Evolutionary conservation across 176 grass and related monocot species (phyloP).

Genomic region (Luzula sylvatica): DNA sequence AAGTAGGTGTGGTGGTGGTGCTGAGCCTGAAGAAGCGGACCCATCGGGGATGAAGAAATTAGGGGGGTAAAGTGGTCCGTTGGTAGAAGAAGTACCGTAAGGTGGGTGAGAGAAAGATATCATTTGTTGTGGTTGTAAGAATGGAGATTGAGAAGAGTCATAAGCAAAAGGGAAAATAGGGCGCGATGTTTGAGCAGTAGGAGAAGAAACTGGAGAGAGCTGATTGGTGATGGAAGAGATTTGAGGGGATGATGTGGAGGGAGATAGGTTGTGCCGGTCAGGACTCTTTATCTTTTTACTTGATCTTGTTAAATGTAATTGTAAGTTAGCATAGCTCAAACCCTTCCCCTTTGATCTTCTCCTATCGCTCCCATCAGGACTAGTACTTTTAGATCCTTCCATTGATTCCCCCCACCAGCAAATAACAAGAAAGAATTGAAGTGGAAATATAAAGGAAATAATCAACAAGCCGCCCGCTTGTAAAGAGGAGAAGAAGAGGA

Average conservation of each 20-base stretch:
- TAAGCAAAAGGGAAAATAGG: conserved; percentile 69
- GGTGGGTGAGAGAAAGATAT: conserved; percentile 43
- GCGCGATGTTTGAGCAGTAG: conserved; percentile 22
- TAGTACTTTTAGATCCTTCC: conserved; percentile 11
- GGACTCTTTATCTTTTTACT: conserved; percentile 61
- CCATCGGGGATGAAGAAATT: conserved; percentile 32
- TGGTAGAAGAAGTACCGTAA: conserved; percentile 20
- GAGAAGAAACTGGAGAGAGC: conserved; percentile 12
- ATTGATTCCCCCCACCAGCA: conserved; percentile 13
- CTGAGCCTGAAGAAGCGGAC: not conserved
- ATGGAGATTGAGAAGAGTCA: conserved; percentile 22
- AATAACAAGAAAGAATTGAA: not conserved
- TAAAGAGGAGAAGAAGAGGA: not conserved
- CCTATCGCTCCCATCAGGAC: conserved; percentile 23
- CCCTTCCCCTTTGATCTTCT: conserved; percentile 46
- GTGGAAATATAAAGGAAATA: conserved; percentile 9
- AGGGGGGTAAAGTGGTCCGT: conserved; percentile 27
- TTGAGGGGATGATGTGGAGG: conserved; percentile 24
- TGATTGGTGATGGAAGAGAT: conserved; percentile 50
- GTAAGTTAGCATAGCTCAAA: not conserved
- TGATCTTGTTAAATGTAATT: conserved; percentile 30
- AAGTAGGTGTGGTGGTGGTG: conserved; percentile 39
- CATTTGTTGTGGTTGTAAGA: conserved; percentile 44
- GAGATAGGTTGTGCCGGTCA: conserved; percentile 28
- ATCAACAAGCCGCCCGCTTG: conserved; percentile 34